Percentiles rank a stretch among this genome's conserved stretches.
These are phyloP conservation scores for Phaeophleospora eucalypticola DNA, from an alignment of 2,329 filamentous ascomycete genomes.

Conservation along the genomic window DNA sequence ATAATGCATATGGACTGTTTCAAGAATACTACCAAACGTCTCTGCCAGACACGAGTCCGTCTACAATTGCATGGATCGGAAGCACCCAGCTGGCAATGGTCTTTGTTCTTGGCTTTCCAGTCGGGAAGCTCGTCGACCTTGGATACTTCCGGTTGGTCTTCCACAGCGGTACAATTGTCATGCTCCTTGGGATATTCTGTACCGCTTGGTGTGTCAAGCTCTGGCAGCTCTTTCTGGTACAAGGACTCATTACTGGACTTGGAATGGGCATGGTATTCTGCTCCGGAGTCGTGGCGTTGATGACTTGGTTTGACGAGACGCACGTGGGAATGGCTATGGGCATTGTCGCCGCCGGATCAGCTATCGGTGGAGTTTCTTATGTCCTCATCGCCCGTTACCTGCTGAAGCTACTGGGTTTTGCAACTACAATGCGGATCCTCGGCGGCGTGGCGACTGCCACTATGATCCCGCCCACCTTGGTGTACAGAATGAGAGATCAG, in stretches of 20 bases:
- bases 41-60: conserved; percentile 14
- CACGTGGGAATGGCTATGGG: conserved; percentile 33
- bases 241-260: conserved; percentile 34
- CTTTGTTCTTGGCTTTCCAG: conserved; percentile 31
- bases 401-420: conserved; percentile 30
- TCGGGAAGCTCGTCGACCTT: conserved; percentile 30
- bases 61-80: conserved; percentile 35
- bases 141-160: conserved; percentile 32
- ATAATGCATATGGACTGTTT: conserved; percentile 32
- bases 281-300: conserved; percentile 29
- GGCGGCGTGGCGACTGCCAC: conserved; percentile 18
- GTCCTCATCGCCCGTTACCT: conserved; percentile 31
- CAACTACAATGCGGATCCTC: conserved; percentile 29
- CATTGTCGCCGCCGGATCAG: conserved; percentile 33
- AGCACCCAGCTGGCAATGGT: conserved; percentile 35
- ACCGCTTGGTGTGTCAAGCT: conserved; percentile 24
- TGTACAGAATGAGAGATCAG: conserved; percentile 20
- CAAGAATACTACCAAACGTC: conserved; percentile 31
- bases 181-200: conserved; percentile 26
- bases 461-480: conserved; percentile 24
- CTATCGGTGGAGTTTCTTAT: conserved; percentile 34
- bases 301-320: conserved; percentile 34
- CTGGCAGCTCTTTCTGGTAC: conserved; percentile 29
- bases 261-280: conserved; percentile 34
- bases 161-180: conserved; percentile 27